Conservation (phyloP, 768 basidiomycete species). For the Suillus bovinus region DNA sequence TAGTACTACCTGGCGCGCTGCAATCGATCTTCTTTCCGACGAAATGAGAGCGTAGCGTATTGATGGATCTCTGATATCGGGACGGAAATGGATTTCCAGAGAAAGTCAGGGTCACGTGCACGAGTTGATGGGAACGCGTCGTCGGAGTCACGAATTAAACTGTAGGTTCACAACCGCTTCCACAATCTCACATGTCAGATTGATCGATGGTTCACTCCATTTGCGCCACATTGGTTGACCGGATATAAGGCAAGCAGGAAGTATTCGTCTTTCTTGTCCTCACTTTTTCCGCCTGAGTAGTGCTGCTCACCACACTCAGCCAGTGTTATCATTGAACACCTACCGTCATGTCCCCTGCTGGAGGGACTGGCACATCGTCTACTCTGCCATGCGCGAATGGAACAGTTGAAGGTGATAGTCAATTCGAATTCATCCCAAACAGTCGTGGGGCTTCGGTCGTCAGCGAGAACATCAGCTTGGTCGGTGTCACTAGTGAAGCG, state of each 20-base stretch:
- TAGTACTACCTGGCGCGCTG: no score
- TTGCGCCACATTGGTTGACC: background rate
- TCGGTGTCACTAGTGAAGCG: background rate
- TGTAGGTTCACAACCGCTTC: background rate
- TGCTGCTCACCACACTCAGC: background rate
- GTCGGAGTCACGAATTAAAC: background rate
- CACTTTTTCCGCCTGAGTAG: background rate
- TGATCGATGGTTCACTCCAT: background rate
- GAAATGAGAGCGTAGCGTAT: no score
- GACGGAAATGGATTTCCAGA: no score
- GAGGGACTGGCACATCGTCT: background rate
- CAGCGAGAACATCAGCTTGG: background rate
- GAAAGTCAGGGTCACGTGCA: background rate
- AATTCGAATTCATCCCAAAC: background rate
- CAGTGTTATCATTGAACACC: background rate
- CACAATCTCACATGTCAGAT: background rate
- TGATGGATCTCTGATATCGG: no score
- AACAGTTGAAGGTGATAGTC: background rate
- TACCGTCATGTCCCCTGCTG: background rate
- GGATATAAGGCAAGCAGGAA: background rate
- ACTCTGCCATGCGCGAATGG: background rate
- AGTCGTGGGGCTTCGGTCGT: background rate
- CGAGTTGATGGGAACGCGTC: background rate
- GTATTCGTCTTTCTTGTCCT: background rate
- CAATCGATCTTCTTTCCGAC: no score